phyloP scores from a whole-genome alignment of 192 early-diverging fungal species.

The Obelidium mucronatum region DNA sequence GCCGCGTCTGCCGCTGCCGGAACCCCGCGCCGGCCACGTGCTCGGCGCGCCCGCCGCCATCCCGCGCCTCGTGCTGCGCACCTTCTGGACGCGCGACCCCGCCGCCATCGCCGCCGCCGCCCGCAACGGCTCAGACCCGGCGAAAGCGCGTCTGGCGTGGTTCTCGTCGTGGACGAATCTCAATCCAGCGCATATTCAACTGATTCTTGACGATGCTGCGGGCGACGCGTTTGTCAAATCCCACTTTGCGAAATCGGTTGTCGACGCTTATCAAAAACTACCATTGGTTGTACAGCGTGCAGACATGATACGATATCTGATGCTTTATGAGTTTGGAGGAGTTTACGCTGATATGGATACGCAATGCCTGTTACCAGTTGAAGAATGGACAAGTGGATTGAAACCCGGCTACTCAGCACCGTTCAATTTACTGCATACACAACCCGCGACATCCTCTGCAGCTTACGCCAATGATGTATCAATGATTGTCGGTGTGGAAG shows the following conservation, averaged over 20 bases:
- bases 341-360: slow-evolving; percentile 49
- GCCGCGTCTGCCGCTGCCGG: not conserved
- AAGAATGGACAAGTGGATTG: slow-evolving; percentile 28
- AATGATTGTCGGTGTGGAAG: slow-evolving; percentile 30
- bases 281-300: slow-evolving; percentile 33
- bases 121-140: not conserved
- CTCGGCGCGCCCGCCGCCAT: not conserved
- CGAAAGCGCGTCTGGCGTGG: not conserved
- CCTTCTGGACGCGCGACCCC: not conserved
- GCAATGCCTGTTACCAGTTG: slow-evolving; percentile 20
- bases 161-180: slow-evolving; percentile 1
- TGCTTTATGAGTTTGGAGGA: slow-evolving; percentile 44
- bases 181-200: slow-evolving; percentile 19
- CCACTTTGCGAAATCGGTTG: not conserved
- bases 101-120: not conserved
- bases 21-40: not conserved
- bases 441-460: not conserved
- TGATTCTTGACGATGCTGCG: slow-evolving; percentile 15
- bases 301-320: slow-evolving; percentile 41
- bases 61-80: not conserved
- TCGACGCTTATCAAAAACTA: slow-evolving; percentile 11
- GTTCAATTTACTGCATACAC: not conserved
- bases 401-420: not conserved
- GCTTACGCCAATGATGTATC: not conserved
- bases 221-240: slow-evolving; percentile 11